A percentile compares a stretch with the other conserved stretches of the same genome.
Evolutionary conservation across 495 filamentous ascomycete species (phyloP).

Genomic region (Paragyromitra xinjiangensis): DNA sequence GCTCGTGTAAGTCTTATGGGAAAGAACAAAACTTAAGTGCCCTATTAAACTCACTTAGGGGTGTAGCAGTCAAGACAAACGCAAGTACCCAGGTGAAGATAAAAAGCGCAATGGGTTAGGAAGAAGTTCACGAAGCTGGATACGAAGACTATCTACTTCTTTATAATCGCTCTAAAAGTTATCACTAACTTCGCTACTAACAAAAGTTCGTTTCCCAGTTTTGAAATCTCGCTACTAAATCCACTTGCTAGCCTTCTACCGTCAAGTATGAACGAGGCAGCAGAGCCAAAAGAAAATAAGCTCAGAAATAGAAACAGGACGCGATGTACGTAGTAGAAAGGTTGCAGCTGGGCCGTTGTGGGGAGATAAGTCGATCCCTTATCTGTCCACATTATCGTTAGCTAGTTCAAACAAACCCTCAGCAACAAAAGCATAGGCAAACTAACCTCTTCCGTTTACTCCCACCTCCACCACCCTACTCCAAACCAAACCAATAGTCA

Average conservation of each 20-base stretch:
- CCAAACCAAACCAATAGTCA: constrained; percentile 21
- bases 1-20: too few species aligned
- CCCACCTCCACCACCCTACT: not conserved
- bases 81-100: too few species aligned
- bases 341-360: not conserved
- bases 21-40: too few species aligned
- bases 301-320: not conserved
- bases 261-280: not conserved
- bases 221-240: not conserved
- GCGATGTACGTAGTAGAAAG: not conserved
- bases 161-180: not conserved
- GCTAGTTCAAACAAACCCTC: not conserved
- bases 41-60: too few species aligned
- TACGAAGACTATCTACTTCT: not conserved
- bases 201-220: not conserved
- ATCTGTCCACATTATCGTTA: not conserved
- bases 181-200: not conserved
- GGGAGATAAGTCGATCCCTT: not conserved
- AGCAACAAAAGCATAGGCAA: not conserved
- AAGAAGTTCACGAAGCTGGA: not conserved
- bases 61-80: too few species aligned
- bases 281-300: not conserved
- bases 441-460: not conserved
- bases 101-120: too few species aligned
- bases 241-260: not conserved